Percentiles rank a stretch among this genome's conserved stretches.
Conservation (phyloP, 352 stramenopile genomes). For the Phytopythium cucurbitacearum region DNA sequence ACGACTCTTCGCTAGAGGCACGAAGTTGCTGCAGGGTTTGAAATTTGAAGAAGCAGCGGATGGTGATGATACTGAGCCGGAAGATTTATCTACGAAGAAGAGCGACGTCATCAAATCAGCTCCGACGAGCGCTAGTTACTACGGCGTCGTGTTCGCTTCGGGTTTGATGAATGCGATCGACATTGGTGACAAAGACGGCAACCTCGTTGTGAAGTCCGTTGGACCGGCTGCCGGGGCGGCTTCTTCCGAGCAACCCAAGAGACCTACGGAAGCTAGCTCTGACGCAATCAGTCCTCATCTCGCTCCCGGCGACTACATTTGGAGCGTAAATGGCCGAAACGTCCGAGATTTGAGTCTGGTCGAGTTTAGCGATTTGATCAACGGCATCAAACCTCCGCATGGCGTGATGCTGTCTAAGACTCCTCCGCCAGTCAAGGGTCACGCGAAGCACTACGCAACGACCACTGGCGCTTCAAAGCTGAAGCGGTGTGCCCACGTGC, state of each 20-base stretch:
- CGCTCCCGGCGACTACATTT: constrained; percentile 33
- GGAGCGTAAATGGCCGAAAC: constrained; percentile 52
- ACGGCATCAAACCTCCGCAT: constrained; percentile 26
- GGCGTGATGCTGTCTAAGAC: constrained; percentile 55
- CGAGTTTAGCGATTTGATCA: constrained; percentile 25
- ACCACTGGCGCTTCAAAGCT: constrained; percentile 52
- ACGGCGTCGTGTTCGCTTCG: constrained; percentile 43
- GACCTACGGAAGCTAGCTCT: constrained; percentile 5
- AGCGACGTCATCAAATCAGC: not conserved
- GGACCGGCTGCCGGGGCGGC: constrained; percentile 6
- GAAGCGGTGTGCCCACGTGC: constrained; percentile 62
- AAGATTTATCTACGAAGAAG: constrained; percentile 10
- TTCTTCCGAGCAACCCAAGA: constrained; percentile 7
- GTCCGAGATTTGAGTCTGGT: constrained; percentile 31
- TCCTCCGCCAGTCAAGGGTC: constrained; percentile 31
- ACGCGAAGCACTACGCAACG: constrained; percentile 56
- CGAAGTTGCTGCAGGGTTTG: constrained; percentile 36
- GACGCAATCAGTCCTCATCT: constrained; percentile 16
- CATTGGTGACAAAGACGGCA: constrained; percentile 28
- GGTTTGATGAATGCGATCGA: constrained; percentile 33
- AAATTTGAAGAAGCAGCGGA: constrained; percentile 44
- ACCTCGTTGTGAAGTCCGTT: constrained; percentile 41
- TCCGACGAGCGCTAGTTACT: constrained; percentile 20
- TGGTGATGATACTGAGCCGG: constrained; percentile 8
- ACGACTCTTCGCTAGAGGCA: constrained; percentile 23